These are phyloP conservation scores for Pyrrhoderma lamaoense DNA, from an alignment of 1,284 basidiomycete species.

Conservation along the genomic window DNA sequence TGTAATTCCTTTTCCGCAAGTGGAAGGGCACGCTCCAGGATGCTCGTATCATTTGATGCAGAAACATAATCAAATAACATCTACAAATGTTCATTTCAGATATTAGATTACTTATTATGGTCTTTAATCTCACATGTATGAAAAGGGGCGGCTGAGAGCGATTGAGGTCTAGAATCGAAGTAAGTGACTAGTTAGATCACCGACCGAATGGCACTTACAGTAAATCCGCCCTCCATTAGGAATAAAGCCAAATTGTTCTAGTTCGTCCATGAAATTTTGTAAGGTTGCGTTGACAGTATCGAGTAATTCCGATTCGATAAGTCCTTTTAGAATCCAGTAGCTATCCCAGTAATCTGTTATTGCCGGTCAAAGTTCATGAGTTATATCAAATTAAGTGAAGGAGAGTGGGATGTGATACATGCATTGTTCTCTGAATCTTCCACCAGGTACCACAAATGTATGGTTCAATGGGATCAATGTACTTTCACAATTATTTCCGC, in stretches of 20 bases:
- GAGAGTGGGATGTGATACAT: slow-evolving; percentile 23
- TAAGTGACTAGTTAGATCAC: slow-evolving; percentile 14
- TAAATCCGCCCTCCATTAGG: slow-evolving; percentile 88
- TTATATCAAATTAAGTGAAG: no score
- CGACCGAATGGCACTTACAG: slow-evolving; percentile 39
- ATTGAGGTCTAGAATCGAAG: slow-evolving; percentile 54
- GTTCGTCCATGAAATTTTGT: slow-evolving; percentile 90
- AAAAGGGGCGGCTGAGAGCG: slow-evolving; percentile 89
- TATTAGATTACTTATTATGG: slow-evolving; percentile 5
- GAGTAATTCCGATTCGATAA: slow-evolving; percentile 73
- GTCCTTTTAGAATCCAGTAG: slow-evolving; percentile 82
- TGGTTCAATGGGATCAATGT: slow-evolving; percentile 84
- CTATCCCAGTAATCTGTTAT: slow-evolving; percentile 72
- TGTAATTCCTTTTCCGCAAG: slow-evolving; percentile 68
- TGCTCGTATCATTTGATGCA: slow-evolving; percentile 50
- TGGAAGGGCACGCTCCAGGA: slow-evolving; percentile 59
- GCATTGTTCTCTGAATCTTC: slow-evolving; percentile 68
- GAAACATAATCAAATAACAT: slow-evolving; percentile 65
- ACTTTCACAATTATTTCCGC: slow-evolving; percentile 61
- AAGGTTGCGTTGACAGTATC: slow-evolving; percentile 69
- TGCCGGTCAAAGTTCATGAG: neutral
- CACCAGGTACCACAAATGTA: slow-evolving; percentile 85
- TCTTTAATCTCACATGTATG: slow-evolving; percentile 46
- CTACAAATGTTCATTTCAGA: slow-evolving; percentile 24
- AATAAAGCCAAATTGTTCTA: slow-evolving; percentile 77